A percentile compares a stretch with the other conserved stretches of the same genome.
Evolutionary conservation across 139 green algal species (phyloP).

Genomic region (Picochlorum sp.): DNA sequence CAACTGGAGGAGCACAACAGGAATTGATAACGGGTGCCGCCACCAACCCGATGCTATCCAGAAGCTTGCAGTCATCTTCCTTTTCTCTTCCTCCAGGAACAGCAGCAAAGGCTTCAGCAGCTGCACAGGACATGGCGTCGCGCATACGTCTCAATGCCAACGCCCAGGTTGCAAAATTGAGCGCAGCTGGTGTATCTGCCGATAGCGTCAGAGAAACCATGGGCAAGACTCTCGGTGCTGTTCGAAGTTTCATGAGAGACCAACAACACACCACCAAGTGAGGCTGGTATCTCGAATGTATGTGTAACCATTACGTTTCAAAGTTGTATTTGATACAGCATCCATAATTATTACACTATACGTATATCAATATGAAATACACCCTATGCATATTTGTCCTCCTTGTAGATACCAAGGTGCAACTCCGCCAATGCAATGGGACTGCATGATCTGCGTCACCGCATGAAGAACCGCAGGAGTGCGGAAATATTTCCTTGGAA

Average conservation of each 20-base stretch:
- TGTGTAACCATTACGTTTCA: neutral
- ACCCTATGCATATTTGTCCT: no score
- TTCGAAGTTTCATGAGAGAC: constrained; percentile 24
- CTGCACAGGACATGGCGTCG: constrained; percentile 17
- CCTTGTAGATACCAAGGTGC: no score
- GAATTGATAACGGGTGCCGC: neutral
- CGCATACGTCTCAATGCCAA: constrained; percentile 7
- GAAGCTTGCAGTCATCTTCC: neutral
- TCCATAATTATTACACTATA: no score
- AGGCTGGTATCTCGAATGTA: neutral
- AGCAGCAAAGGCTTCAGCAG: constrained; percentile 3
- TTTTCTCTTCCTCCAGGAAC: neutral
- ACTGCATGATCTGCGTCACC: no score
- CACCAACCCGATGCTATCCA: neutral
- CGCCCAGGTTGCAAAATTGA: neutral
- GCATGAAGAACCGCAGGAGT: no score
- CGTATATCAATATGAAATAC: no score
- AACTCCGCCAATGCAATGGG: no score
- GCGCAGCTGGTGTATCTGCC: constrained; percentile 1
- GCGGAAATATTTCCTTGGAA: no score
- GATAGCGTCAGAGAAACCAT: constrained; percentile 29
- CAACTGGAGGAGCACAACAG: neutral
- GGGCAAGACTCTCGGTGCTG: constrained; percentile 11
- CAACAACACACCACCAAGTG: neutral
- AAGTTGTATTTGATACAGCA: no score